Base-by-base conservation (phyloP, 176 grass and related monocot species). In the Secale cereale region DNA sequence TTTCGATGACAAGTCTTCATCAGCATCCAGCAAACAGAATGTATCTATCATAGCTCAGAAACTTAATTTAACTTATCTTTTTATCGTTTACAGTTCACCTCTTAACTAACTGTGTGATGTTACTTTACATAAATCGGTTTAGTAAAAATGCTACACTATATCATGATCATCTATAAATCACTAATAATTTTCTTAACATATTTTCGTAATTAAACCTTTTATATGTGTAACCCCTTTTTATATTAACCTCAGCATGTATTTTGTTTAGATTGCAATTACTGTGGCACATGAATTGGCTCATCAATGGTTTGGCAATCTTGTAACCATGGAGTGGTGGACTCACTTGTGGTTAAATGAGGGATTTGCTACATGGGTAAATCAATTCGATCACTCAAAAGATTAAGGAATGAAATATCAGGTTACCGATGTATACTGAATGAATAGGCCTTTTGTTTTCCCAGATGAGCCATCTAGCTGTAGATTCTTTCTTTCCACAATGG, bases 311-410 rank as follows among this genome's bases (percentile, higher is more conserved):
- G 90, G 90, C 22, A 92, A 95, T 83, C 93, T 95, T 75, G 93
- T 95, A 48, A 95, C 93, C 23, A 95, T 95, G 93, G 93, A 95
- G 73, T 95, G 90, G 93, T 95, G 93, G 93, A 95, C 88, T 59
- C 90, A 95, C 67, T 89, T 95, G 59, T 95, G 93, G 93, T 77
- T 95, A 68, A 95, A 92, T n/a, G 93, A 95, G 48, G 88, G 93
- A 26, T 92, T 95, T 82, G 90, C 93, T 59, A 86, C 93, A 77
- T 95, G 93, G 90, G 93, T 95, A 92, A 88, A 85, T 74, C 6
- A 46, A 46, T 69, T 74, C 3, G 26, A 22, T 37, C 3, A 32
- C 6, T 7, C 6, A 22, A 39, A 74, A 77, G 35, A 54, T 36
- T 33, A 32, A 54, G 13, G 41, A 25, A 10, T 16, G 23, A 43